Percentiles rank a stretch among this genome's conserved stretches.
Evolutionary conservation across 768 basidiomycete genomes (phyloP).

Genomic region (Lentinula raphanica): DNA sequence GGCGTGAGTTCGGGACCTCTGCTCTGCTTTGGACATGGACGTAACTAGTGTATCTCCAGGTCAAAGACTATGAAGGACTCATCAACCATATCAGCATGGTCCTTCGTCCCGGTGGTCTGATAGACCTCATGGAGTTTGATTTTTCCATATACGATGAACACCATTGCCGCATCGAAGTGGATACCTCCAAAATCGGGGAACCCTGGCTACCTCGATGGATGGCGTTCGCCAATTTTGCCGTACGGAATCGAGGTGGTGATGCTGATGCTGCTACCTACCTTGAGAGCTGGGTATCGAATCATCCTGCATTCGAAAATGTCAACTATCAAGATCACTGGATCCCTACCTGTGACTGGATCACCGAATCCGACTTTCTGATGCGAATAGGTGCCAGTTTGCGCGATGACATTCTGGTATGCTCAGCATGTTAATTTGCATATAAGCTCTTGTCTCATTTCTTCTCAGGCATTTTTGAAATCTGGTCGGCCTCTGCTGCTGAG

Average conservation of each 20-base stretch:
- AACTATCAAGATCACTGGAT: constrained; percentile 58
- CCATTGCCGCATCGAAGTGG: constrained; percentile 37
- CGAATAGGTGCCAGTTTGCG: constrained; percentile 41
- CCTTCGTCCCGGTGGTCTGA: constrained; percentile 65
- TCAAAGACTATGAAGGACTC: constrained; percentile 59
- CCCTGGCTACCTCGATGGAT: constrained; percentile 67
- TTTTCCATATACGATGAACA: constrained; percentile 57
- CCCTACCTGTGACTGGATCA: constrained; percentile 52
- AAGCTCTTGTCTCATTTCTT: background rate
- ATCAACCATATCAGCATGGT: constrained; percentile 64
- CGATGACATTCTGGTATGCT: constrained; percentile 52
- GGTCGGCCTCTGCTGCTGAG: constrained; percentile 66
- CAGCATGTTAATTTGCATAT: background rate
- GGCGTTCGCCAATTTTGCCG: constrained; percentile 47
- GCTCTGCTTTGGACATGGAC: constrained; percentile 11
- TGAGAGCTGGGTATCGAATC: constrained; percentile 46
- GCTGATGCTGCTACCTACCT: constrained; percentile 58
- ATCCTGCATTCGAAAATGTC: constrained; percentile 55
- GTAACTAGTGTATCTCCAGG: constrained; percentile 32
- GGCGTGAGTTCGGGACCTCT: constrained; percentile 48
- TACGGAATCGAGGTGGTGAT: constrained; percentile 52
- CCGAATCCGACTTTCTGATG: constrained; percentile 31
- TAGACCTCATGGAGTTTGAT: constrained; percentile 65
- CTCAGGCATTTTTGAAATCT: constrained; percentile 59
- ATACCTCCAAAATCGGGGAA: constrained; percentile 35